Evolutionary conservation across 257 asterid species (phyloP).

Genomic region (Anisodus acutangulus): DNA sequence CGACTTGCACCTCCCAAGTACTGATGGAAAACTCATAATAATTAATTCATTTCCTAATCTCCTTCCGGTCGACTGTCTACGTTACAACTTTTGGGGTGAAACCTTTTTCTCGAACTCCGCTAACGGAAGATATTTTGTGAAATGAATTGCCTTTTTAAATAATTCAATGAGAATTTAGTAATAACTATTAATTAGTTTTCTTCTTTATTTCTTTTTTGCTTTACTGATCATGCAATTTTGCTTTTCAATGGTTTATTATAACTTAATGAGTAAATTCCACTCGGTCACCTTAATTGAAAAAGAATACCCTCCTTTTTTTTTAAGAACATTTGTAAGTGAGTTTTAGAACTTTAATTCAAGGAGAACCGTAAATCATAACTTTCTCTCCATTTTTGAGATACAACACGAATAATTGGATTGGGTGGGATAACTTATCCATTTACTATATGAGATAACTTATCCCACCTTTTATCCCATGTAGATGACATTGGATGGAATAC

Average conservation of each 20-base stretch:
- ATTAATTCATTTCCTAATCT: neutral
- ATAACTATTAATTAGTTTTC: neutral
- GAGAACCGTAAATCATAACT: neutral
- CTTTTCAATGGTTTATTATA: neutral
- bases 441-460: no score
- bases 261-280: neutral
- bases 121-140: no score
- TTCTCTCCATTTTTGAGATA: neutral
- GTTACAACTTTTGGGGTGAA: no score
- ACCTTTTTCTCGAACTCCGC: no score
- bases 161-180: slow-evolving; percentile 1
- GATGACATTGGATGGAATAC: no score
- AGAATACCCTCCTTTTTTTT: neutral
- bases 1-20: slow-evolving; percentile 34
- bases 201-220: neutral
- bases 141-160: neutral
- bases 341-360: neutral
- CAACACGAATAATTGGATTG: neutral
- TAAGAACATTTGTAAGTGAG: neutral
- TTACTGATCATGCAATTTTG: neutral
- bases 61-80: neutral
- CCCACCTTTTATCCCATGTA: no score
- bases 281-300: neutral
- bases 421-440: neutral
- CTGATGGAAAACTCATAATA: neutral